Base-by-base conservation (phyloP, 2,329 filamentous ascomycete genomes). In the Phialophora tarda region DNA sequence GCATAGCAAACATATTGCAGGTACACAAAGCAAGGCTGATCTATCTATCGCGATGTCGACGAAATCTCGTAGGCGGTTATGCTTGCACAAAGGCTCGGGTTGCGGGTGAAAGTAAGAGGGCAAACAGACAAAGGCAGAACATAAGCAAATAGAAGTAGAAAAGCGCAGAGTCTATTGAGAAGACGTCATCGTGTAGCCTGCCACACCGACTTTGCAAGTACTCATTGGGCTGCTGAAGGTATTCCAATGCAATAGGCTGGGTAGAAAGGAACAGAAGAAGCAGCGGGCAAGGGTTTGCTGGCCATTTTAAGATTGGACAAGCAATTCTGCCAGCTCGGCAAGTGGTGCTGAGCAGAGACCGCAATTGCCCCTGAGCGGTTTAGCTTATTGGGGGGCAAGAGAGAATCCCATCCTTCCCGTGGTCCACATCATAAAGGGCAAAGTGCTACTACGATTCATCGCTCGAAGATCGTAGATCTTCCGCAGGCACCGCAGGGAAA, bases 101-200 rank as follows among this genome's bases (percentile, higher is more conserved):
- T 44, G 59, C 50, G n/a, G 32, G 51, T 56, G n/a, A 17, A 21
- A 41, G 34, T 48, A 11, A 26, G 66, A 55, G 57, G 24, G 32
- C 51, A 41, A 34, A 32, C 17, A 21, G 34, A 53, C 38, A 47
- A 38, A 21, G 7, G 47, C 21, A 34, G 32, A 24, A 30, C 47
- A 44, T 21, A 59, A 68, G 57, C 57, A 66, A 63, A 65, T 60
- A 63, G 48, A 51, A 60, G 32, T 38, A 57, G 32, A 57, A 59
- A 32, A 32, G 56, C 11, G 59, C 44, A 44, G 41, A 30, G 44
- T 28, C 54, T 54, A 56, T 59, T 6, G 23, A 54, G 14, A 26
- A 51, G 38, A 69, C 64, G 67, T 69, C 67, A 69, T 67, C 56
- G 58, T 64, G 58, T 54, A 63, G 64, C 62, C 30, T 62, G 61